Conservation (phyloP, 2,329 filamentous ascomycete genomes). For the Coleophoma cylindrospora region DNA sequence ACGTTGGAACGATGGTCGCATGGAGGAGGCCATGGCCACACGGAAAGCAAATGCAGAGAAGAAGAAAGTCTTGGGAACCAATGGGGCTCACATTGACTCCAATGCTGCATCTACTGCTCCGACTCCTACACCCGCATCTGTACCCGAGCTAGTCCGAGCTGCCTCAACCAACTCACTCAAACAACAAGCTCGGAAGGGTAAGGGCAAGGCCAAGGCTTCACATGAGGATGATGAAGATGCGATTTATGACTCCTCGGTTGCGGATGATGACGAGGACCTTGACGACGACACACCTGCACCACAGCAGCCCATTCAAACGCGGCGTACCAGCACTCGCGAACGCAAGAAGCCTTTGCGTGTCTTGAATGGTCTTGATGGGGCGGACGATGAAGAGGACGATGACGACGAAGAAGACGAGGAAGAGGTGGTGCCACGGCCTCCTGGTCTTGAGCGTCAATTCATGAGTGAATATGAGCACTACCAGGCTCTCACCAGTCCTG, state of each 20-base stretch:
- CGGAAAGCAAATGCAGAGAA: slow-evolving; percentile 53
- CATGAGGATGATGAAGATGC: not conserved
- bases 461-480: slow-evolving; percentile 23
- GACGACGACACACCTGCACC: slow-evolving; percentile 1
- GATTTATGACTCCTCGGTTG: slow-evolving; percentile 6
- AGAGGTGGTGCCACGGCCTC: not conserved
- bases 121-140: not conserved
- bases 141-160: not conserved
- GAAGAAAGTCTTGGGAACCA: slow-evolving; percentile 38
- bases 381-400: slow-evolving; percentile 3
- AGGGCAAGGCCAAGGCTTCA: not conserved
- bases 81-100: not conserved
- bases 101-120: not conserved
- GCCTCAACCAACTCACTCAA: not conserved
- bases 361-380: slow-evolving; percentile 9
- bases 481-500: slow-evolving; percentile 19
- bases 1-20: slow-evolving; percentile 55
- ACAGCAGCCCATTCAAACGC: not conserved
- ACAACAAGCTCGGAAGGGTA: not conserved
- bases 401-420: slow-evolving; percentile 14
- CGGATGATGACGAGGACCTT: slow-evolving; percentile 24
- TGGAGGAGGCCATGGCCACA: slow-evolving; percentile 53
- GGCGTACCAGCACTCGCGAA: slow-evolving; percentile 13
- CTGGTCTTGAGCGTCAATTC: slow-evolving; percentile 8
- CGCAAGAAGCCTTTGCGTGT: slow-evolving; percentile 11